phyloP scores from a whole-genome alignment of 306 rosid species.

The Echinosophora koreensis region DNA sequence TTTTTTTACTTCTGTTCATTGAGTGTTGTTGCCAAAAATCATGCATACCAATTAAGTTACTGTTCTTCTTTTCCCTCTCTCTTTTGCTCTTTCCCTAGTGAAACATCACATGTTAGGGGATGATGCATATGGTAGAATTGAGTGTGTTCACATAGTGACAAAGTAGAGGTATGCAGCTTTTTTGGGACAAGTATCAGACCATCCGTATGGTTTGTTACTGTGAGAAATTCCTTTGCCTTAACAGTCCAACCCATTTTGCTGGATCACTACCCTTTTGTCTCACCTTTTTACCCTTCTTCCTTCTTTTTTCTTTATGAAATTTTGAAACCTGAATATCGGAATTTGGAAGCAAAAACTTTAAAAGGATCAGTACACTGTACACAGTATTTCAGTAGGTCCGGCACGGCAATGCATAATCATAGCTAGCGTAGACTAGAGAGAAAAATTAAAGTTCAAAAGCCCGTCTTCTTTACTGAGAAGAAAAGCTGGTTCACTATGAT shows the following conservation, averaged over 20 bases:
- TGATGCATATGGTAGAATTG: not conserved
- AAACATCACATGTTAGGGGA: constrained; percentile 11
- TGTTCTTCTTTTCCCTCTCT: not conserved
- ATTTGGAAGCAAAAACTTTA: constrained; percentile 41
- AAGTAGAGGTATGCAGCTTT: constrained; percentile 36
- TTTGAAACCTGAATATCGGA: constrained; percentile 35
- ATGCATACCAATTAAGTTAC: not conserved
- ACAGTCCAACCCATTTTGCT: constrained; percentile 27
- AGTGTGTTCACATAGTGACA: constrained; percentile 3
- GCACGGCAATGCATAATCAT: not conserved
- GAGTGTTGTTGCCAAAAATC: not conserved
- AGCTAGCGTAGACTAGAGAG: not conserved
- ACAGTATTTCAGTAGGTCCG: not conserved
- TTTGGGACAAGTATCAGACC: constrained; percentile 39
- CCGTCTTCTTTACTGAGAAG: not conserved
- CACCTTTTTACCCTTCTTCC: constrained; percentile 36
- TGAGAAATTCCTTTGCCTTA: constrained; percentile 41
- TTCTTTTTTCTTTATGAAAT: constrained; percentile 5
- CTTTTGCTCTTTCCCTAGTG: constrained; percentile 19
- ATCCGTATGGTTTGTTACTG: constrained; percentile 45
- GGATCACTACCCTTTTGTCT: constrained; percentile 33
- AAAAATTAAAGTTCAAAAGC: not conserved
- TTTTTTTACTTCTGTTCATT: not conserved
- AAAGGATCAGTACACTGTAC: not conserved
- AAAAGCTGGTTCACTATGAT: not conserved